Conservation (phyloP, 108 stramenopile species). For the Cyclotella cryptica region DNA sequence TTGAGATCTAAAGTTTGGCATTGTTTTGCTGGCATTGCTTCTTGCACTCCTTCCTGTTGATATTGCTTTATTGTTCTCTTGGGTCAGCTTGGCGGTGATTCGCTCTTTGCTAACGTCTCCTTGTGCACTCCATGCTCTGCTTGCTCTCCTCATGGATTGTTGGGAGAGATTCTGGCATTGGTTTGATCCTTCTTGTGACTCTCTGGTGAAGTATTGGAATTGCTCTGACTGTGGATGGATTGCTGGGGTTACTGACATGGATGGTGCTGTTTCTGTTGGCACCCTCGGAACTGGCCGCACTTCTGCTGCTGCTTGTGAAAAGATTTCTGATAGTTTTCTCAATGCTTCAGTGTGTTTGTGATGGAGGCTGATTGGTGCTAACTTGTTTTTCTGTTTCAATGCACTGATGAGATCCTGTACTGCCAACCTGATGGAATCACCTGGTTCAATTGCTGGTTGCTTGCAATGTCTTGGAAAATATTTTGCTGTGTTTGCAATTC, state of each 20-base stretch:
- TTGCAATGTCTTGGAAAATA: conserved; percentile 16
- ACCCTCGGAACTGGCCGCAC: not conserved
- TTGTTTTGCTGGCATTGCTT: no score
- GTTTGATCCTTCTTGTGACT: not conserved
- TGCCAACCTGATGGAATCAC: not conserved
- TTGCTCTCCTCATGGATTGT: no score
- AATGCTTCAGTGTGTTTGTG: not conserved
- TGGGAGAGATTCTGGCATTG: no score
- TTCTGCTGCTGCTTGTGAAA: not conserved
- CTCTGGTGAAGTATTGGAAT: not conserved
- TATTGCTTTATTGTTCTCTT: no score
- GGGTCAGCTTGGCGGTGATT: no score
- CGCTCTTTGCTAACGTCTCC: no score
- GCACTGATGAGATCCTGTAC: not conserved
- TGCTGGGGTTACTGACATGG: no score
- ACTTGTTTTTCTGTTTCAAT: not conserved
- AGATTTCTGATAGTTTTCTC: not conserved
- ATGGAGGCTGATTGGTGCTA: not conserved
- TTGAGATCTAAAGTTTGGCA: no score
- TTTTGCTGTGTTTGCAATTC: conserved; percentile 17
- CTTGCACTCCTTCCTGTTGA: no score
- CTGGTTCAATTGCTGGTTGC: not conserved
- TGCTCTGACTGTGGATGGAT: not conserved
- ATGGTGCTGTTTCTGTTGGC: not conserved
- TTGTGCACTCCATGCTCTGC: no score